Percentiles rank a stretch among this genome's conserved stretches.
phyloP scores from a whole-genome alignment of 805 yeast genomes.

The Dipodascus albidus region DNA sequence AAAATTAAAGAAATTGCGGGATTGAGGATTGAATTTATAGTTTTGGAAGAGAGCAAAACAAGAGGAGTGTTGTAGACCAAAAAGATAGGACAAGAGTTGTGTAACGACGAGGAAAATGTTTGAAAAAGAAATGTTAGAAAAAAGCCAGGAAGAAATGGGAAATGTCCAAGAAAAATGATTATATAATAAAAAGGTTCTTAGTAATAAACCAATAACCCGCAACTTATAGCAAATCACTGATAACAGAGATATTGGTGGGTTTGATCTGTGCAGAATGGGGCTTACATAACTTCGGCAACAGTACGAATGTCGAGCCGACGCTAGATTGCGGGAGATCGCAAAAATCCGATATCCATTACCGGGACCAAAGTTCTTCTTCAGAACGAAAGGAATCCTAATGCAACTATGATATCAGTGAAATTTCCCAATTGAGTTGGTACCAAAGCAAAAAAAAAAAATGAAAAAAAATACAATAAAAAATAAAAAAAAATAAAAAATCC shows the following conservation, averaged over 20 bases:
- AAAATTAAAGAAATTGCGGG: neutral
- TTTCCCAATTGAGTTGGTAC: neutral
- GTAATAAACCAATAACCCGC: neutral
- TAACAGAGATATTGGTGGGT: no score
- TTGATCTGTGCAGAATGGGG: no score
- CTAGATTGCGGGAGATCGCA: no score
- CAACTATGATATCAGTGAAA: neutral
- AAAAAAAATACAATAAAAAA: no score
- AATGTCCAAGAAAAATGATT: neutral
- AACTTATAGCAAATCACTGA: no score
- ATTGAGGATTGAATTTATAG: neutral
- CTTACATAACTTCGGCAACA: no score
- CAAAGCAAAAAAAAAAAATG: neutral
- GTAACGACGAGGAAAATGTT: conserved; percentile 57
- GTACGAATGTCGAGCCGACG: no score
- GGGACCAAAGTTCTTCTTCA: no score
- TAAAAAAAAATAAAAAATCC: no score
- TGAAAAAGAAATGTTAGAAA: neutral
- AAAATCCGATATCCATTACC: no score
- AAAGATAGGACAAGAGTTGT: neutral
- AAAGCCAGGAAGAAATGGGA: neutral
- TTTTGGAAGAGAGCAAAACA: neutral
- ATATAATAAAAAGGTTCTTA: no score
- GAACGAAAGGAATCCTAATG: no score
- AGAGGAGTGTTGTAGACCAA: neutral